Evolutionary conservation across 129 eudicot genomes (phyloP), one percentile per base, ranked within the genome.

Genomic region (Erigeron canadensis): DNA sequence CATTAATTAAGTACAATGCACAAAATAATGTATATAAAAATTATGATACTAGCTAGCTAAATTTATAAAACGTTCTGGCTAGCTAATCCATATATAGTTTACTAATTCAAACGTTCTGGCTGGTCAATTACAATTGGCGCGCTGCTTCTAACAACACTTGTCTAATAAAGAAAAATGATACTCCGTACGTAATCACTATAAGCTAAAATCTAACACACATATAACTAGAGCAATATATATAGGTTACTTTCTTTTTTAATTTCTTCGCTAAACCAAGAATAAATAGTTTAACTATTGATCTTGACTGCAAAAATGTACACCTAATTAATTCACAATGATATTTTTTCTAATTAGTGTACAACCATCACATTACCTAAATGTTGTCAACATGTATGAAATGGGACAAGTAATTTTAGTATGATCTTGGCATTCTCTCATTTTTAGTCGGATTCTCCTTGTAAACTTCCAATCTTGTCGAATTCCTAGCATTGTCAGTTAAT

Each of bases 291-390:
- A 62, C 41, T 63, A 54, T 47, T 63, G 8, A 62, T 51, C 60
- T 48, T 34, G 50, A 60, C 71, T 47, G 5, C 56, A 69, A 18
- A 48, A 10, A 47, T 19, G 7, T 58, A 17, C 17, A 61, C 65
- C 55, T 76, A 67, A 76, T 34, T 43, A 56, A 21, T n/a, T 7
- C 19, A 15, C 7, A 5, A 15, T n/a, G n/a, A n/a, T n/a, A n/a
- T n/a, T n/a, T n/a, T n/a, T n/a, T n/a, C n/a, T n/a, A n/a, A n/a
- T n/a, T n/a, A n/a, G n/a, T n/a, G n/a, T n/a, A n/a, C n/a, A n/a
- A 69, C 65, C 70, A 28, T 28, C 72, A 70, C 67, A 61, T 63
- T 70, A 63, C 59, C 62, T 71, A 63, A 60, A 77, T 69, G 41
- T 10, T 76, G 69, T 76, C 54, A 10, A 69, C 41, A 75, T 51